Evolutionary conservation across 1,284 basidiomycete genomes (phyloP), one percentile per base, ranked within the genome.

Genomic region (Ustilago sp.): DNA sequence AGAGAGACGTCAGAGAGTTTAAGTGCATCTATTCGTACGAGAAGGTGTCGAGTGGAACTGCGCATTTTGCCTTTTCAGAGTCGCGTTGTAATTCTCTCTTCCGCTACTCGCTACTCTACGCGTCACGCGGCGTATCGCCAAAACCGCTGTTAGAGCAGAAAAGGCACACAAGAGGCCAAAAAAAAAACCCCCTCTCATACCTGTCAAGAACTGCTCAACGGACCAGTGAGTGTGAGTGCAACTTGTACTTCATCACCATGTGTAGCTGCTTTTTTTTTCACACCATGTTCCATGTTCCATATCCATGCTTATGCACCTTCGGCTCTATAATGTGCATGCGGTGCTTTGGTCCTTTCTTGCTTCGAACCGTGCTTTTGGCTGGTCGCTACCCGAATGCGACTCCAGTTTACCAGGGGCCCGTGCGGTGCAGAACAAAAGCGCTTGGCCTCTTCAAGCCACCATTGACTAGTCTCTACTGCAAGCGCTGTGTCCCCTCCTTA

Each of bases 101-200:
- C 17, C 54, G 34, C 54, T 41, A 15, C 17, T 15, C 15, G 3
- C 43, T 45, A 39, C 52, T 68, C 39, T 68, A 68, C 59, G 65
- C 65, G 65, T 68, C 65, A 67, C 65, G 65, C 59, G 65, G 50
- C 41, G 5, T 13, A 1, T 11, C 12, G 13, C 28, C 23, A 28
- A 28, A 28, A 13, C 1, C 0, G 28, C 1, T 34, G 48, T 50
- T 50, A 50, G 48, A 50, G 15, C 31, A 7, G 1, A 15, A 32
- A 7, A 2, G 0, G 4, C 23, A 13, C 48, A 50, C 48, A 50
- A 32, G 23, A 3, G 23, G 23, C 12, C 2, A 19, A 34, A 35
- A 23, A 23, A 23, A 23, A 23, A 19, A 1, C 19, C 31, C 36
- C 17, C 11, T 9, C 28, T 7, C 35, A 39, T 3, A 11, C 2